Conservation (phyloP, 306 rosid species). For the Chamaecrista fasciculata region DNA sequence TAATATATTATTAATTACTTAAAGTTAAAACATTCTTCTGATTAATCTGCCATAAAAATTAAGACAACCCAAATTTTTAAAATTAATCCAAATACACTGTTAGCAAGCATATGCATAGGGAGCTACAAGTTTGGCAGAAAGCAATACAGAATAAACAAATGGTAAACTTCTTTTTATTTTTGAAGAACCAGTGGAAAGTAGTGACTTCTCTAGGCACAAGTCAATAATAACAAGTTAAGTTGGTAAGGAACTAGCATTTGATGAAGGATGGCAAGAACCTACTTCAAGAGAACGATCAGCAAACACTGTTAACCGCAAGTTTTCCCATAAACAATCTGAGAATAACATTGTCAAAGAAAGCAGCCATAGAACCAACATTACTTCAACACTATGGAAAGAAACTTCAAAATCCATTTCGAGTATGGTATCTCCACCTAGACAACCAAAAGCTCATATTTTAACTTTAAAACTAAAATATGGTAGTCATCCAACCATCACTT, state of each 20-base stretch:
- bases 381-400: slow-evolving; percentile 41
- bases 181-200: slow-evolving; percentile 44
- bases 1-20: too few species aligned
- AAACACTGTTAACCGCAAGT: slow-evolving; percentile 51
- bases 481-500: slow-evolving; percentile 40
- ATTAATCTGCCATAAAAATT: too few species aligned
- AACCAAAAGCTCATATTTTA: slow-evolving; percentile 40
- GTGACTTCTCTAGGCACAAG: slow-evolving; percentile 30
- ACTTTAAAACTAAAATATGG: slow-evolving; percentile 40
- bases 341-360: slow-evolving; percentile 44
- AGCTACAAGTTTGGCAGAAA: slow-evolving; percentile 24
- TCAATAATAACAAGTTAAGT: slow-evolving; percentile 33
- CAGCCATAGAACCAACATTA: slow-evolving; percentile 41
- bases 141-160: slow-evolving; percentile 29
- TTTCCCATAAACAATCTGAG: slow-evolving; percentile 48
- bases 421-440: slow-evolving; percentile 43
- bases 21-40: too few species aligned
- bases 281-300: slow-evolving; percentile 66
- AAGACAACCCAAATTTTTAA: too few species aligned
- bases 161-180: slow-evolving; percentile 31
- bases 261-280: slow-evolving; percentile 98
- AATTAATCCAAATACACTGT: too few species aligned
- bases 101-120: too few species aligned
- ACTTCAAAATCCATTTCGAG: slow-evolving; percentile 35
- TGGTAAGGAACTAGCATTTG: slow-evolving; percentile 54